Percentiles rank a stretch among this genome's conserved stretches.
Evolutionary conservation across 352 stramenopile genomes (phyloP).

Genomic region (Blastocystis sp.): DNA sequence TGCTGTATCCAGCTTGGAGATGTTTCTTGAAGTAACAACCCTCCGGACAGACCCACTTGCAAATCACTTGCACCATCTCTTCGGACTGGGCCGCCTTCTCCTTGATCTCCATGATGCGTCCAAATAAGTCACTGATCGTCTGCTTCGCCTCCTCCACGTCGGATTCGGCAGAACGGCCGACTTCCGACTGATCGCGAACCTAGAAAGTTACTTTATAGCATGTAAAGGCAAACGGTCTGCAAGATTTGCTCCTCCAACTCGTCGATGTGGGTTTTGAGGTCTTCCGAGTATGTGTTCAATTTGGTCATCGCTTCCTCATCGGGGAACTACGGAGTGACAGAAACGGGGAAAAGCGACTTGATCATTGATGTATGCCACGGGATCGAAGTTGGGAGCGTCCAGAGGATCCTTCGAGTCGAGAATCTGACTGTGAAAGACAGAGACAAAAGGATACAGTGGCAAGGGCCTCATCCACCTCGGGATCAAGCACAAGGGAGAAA

Average conservation of each 20-base stretch:
- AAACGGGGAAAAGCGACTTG: conserved; percentile 4
- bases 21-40: conserved; percentile 26
- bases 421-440: neutral
- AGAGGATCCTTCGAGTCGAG: conserved; percentile 41
- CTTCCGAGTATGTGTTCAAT: conserved; percentile 44
- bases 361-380: conserved; percentile 57
- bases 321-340: conserved; percentile 36
- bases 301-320: conserved; percentile 52
- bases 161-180: conserved; percentile 25
- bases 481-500: conserved; percentile 49
- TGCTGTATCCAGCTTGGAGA: conserved; percentile 50
- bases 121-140: neutral
- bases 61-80: conserved; percentile 60
- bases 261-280: conserved; percentile 7
- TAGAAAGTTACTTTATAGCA: neutral
- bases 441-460: neutral
- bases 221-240: conserved; percentile 6
- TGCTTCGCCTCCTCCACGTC: conserved; percentile 54
- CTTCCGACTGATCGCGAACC: conserved; percentile 52
- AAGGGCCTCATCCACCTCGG: conserved; percentile 32
- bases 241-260: conserved; percentile 26
- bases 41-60: conserved; percentile 5
- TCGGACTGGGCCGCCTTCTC: conserved; percentile 56
- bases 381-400: conserved; percentile 63
- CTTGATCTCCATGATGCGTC: conserved; percentile 62